Evolutionary conservation across 208 protist species (phyloP), one percentile per base, ranked within the genome.

Genomic region (Paratrypanosoma confusum): DNA sequence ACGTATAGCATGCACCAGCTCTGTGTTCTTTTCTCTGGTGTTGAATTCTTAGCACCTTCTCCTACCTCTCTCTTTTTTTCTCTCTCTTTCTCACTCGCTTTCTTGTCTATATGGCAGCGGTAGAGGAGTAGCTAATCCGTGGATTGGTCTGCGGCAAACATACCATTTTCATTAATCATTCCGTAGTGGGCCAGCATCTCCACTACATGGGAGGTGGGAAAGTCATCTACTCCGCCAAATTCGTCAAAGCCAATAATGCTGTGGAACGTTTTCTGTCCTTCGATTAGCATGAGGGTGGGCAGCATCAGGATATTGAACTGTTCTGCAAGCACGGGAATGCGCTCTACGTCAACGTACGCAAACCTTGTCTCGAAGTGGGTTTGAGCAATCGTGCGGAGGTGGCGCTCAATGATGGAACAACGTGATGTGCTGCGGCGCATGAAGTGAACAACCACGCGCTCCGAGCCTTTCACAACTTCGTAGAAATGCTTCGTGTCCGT

Each of bases 241-340:
- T 95, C 85, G 58, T 95, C 89, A 43, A 95, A 93, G n/a, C 89
- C 89, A 39, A 94, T 91, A 50, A 95, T 93, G 50, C 77, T 88
- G 71, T 93, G 73, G 39, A 89, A 77, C 11, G 81, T 93, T 25
- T 91, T 79, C 22, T 82, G 78, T 32, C 83, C 80, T 42, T 92
- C 75, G n/a, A 93, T 65, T 13, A 95, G 71, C 74, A 93, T 90
- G 27, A 95, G 40, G 2, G 89, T 93, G 10, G 89, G 89, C 22
- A 95, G 67, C 78, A 95, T 90, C 50, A 85, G 66, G n/a, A 95
- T 73, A 29, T 87, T 90, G 49, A 94, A 89, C 23, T 74, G 57
- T 58, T 94, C 71, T 18, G 82, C 71, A n/a, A 95, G 67, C 13
- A 71, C 73, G 13, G 76, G 80, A 31, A 84, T 55, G 34, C 83